Evolutionary conservation across 2,329 filamentous ascomycete genomes (phyloP).

Genomic region (Trichoderma aggressivum): DNA sequence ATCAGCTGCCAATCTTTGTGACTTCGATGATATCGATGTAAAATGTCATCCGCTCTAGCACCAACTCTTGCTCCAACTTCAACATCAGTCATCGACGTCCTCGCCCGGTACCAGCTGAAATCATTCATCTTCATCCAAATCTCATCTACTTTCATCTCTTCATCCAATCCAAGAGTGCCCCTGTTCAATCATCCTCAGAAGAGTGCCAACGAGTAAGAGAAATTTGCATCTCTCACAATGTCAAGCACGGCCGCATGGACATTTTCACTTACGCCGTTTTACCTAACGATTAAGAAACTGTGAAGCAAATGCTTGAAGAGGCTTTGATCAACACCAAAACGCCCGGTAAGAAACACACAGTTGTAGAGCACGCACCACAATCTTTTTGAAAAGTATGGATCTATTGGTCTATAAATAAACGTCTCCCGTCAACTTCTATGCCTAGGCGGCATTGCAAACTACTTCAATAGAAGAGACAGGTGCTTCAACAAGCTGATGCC

Average conservation of each 20-base stretch:
- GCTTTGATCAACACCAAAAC: background rate
- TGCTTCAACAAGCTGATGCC: background rate
- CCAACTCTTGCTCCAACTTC: background rate
- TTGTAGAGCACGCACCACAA: background rate
- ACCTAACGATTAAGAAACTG: background rate
- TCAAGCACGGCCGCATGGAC: background rate
- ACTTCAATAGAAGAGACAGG: background rate
- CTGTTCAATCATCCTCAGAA: background rate
- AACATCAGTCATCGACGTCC: background rate
- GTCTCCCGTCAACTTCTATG: background rate
- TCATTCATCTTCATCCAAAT: background rate
- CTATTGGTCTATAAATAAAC: background rate
- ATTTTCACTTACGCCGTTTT: background rate
- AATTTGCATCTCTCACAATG: background rate
- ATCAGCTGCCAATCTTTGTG: background rate
- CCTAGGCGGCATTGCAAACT: background rate
- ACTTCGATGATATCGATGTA: background rate
- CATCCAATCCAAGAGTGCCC: background rate
- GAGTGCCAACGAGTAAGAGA: background rate
- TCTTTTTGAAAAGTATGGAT: background rate
- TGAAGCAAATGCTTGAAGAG: background rate
- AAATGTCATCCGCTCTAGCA: background rate
- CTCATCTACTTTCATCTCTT: background rate
- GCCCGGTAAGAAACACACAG: background rate
- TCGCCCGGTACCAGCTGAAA: background rate